Percentiles rank a stretch among this genome's conserved stretches.
These are phyloP conservation scores for Collybiopsis luxurians DNA, from an alignment of 768 basidiomycete species.

Conservation along the genomic window DNA sequence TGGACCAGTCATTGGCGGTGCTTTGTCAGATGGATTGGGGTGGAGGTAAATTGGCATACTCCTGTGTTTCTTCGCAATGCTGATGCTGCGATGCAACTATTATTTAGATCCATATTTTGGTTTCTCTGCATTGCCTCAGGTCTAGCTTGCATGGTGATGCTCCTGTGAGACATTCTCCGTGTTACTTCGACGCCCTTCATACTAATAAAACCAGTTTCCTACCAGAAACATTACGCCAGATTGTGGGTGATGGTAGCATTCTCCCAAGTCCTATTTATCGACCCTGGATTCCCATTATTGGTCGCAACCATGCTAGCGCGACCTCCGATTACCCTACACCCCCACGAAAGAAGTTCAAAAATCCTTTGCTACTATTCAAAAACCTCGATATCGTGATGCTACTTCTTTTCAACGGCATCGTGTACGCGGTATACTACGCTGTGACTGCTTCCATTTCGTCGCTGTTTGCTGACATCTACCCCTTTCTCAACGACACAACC, in stretches of 20 bases:
- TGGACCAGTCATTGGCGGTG: slow-evolving; percentile 61
- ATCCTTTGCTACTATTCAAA: slow-evolving; percentile 55
- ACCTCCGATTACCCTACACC: slow-evolving; percentile 29
- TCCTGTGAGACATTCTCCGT: slow-evolving; percentile 37
- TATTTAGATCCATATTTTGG: slow-evolving; percentile 57
- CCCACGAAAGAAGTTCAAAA: slow-evolving; percentile 41
- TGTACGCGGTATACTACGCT: slow-evolving; percentile 57
- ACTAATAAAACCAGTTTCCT: slow-evolving; percentile 39
- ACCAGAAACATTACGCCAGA: slow-evolving; percentile 51
- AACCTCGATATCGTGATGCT: slow-evolving; percentile 56
- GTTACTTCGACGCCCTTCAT: slow-evolving; percentile 33
- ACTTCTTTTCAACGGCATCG: slow-evolving; percentile 47
- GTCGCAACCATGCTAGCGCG: slow-evolving; percentile 24
- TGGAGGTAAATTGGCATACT: slow-evolving; percentile 56
- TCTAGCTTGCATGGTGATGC: slow-evolving; percentile 42
- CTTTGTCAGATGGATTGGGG: slow-evolving; percentile 52
- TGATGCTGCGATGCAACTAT: no score
- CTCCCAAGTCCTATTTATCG: slow-evolving; percentile 45
- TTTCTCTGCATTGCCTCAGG: slow-evolving; percentile 51
- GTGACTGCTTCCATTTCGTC: slow-evolving; percentile 61
- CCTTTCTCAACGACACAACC: slow-evolving; percentile 55
- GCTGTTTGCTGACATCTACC: slow-evolving; percentile 53
- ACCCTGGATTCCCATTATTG: slow-evolving; percentile 51
- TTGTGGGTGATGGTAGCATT: slow-evolving; percentile 54
- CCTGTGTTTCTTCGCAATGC: no score